Evolutionary conservation across 2,329 filamentous ascomycete genomes (phyloP).

Genomic region (Pseudopyricularia cyperi): DNA sequence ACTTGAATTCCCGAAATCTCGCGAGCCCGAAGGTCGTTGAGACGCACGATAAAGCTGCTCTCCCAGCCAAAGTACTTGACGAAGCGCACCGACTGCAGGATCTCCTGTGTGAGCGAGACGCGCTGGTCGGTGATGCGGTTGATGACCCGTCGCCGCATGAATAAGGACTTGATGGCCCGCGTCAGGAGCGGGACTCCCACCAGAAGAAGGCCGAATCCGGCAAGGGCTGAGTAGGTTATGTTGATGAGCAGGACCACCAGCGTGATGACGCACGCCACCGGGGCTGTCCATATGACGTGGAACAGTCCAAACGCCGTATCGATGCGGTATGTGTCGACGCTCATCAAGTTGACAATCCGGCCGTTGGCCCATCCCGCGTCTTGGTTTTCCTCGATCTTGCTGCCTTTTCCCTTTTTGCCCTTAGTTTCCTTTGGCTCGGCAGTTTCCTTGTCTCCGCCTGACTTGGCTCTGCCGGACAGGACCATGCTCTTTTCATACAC

Average conservation of each 20-base stretch:
- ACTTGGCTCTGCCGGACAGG: constrained; percentile 75
- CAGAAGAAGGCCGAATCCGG: constrained; percentile 73
- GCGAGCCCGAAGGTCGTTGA: constrained; percentile 57
- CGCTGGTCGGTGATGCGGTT: constrained; percentile 92
- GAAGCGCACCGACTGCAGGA: constrained; percentile 79
- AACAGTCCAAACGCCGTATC: constrained; percentile 82
- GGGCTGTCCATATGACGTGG: constrained; percentile 83
- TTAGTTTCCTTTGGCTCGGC: neutral
- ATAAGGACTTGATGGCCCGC: constrained; percentile 62
- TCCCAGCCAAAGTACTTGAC: constrained; percentile 98
- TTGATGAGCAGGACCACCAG: constrained; percentile 74
- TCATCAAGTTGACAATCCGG: constrained; percentile 86
- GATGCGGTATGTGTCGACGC: constrained; percentile 84
- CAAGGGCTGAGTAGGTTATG: constrained; percentile 75
- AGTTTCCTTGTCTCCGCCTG: constrained; percentile 52
- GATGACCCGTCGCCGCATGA: constrained; percentile 63
- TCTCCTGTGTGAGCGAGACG: constrained; percentile 84
- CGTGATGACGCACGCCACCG: constrained; percentile 65
- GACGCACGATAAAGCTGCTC: constrained; percentile 64
- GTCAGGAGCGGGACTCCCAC: constrained; percentile 68
- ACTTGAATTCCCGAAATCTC: constrained; percentile 81
- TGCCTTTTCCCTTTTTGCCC: constrained; percentile 24
- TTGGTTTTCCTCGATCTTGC: constrained; percentile 19
- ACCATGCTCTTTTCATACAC: constrained; percentile 92
- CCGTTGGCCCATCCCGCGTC: constrained; percentile 79